A percentile compares a stretch with the other conserved stretches of the same genome.
Conservation (phyloP, 139 green algal genomes). For the Bryopsis sp. region DNA sequence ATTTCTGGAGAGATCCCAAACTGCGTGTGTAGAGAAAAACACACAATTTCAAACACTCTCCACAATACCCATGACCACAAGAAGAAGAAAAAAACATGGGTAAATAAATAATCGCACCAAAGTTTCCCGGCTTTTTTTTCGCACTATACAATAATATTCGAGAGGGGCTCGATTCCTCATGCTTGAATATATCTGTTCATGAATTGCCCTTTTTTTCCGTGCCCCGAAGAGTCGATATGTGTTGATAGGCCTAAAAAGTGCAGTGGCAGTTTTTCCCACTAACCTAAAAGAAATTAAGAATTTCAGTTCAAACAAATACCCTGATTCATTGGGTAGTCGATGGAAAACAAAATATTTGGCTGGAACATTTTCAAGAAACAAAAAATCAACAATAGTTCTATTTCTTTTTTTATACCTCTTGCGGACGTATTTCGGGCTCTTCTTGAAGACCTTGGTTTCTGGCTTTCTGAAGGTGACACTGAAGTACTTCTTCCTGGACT, state of each 20-base stretch:
- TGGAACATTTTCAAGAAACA: not conserved
- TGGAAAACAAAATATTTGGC: too few species aligned
- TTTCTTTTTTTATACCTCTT: conserved; percentile 47
- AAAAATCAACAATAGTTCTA: not conserved
- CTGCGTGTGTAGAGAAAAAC: conserved; percentile 39
- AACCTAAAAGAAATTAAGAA: too few species aligned
- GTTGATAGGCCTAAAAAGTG: not conserved
- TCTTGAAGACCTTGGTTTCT: conserved; percentile 75
- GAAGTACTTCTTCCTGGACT: conserved; percentile 65
- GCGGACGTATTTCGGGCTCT: conserved; percentile 74
- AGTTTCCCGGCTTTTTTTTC: not conserved
- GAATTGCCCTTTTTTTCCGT: not conserved
- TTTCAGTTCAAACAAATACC: too few species aligned
- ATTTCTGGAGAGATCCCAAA: conserved; percentile 48
- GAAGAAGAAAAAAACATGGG: not conserved
- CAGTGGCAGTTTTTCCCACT: not conserved
- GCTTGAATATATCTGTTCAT: not conserved
- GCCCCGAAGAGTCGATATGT: not conserved
- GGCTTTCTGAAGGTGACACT: conserved; percentile 82
- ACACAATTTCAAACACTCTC: not conserved
- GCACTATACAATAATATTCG: not conserved
- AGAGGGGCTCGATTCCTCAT: not conserved
- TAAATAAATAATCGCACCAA: too few species aligned
- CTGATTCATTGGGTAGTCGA: too few species aligned
- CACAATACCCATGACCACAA: conserved; percentile 12